Percentiles rank a stretch among this genome's conserved stretches.
Conservation (phyloP, 2,329 filamentous ascomycete species). For the Nannizzia gypsea region DNA sequence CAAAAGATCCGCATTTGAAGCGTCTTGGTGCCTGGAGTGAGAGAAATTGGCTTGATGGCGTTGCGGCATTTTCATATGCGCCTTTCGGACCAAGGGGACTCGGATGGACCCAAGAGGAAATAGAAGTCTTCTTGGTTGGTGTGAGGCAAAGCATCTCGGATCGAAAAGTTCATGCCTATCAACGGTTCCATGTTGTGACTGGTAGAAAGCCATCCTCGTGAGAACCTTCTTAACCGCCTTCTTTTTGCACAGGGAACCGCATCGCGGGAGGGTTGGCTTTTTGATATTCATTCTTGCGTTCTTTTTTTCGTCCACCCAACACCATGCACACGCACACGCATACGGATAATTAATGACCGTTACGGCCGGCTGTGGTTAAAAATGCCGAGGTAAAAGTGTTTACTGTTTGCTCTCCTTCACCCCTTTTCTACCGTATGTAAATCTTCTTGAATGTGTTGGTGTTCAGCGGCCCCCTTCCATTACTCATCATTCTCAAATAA, state of each 20-base stretch:
- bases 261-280: not conserved
- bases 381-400: not conserved
- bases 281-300: not conserved
- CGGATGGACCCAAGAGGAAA: slow-evolving; percentile 35
- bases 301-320: not conserved
- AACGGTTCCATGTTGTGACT: slow-evolving; percentile 30
- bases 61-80: slow-evolving; percentile 36
- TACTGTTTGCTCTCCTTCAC: not conserved
- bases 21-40: slow-evolving; percentile 40
- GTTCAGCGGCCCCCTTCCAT: not conserved
- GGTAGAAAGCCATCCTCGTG: slow-evolving; percentile 16
- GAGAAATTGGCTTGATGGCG: slow-evolving; percentile 34
- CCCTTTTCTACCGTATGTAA: not conserved
- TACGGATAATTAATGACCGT: not conserved
- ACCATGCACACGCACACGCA: not conserved
- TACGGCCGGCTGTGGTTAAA: not conserved
- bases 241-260: slow-evolving; percentile 2
- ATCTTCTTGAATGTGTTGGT: not conserved
- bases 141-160: slow-evolving; percentile 33
- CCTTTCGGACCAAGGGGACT: slow-evolving; percentile 27
- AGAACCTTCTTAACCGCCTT: not conserved
- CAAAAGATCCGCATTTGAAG: slow-evolving; percentile 30
- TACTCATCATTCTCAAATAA: not conserved
- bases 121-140: slow-evolving; percentile 36
- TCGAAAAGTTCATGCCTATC: slow-evolving; percentile 32